Conservation (phyloP, 2,329 filamentous ascomycete genomes). For the Cladosporium velox region DNA sequence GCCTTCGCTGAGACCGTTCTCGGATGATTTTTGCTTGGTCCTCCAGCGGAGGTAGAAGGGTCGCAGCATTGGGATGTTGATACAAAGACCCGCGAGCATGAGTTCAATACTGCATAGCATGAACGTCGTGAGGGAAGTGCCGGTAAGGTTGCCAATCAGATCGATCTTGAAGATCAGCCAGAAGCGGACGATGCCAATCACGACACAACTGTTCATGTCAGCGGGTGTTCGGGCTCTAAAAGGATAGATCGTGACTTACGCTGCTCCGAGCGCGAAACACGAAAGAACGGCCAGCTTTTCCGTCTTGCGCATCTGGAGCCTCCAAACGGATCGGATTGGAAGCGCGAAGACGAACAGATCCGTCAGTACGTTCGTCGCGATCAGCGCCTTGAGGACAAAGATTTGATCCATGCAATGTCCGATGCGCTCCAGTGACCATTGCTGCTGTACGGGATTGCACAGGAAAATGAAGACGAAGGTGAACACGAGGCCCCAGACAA, state of each 20-base stretch:
- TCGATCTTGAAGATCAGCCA: conserved; percentile 17
- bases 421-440: conserved; percentile 11
- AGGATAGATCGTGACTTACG: not conserved
- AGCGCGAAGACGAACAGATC: conserved; percentile 10
- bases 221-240: not conserved
- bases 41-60: conserved; percentile 20
- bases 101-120: conserved; percentile 17
- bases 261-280: conserved; percentile 14
- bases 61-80: conserved; percentile 16
- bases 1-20: not conserved
- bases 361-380: conserved; percentile 15
- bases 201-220: conserved; percentile 7
- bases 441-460: conserved; percentile 16
- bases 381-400: conserved; percentile 4
- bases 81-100: conserved; percentile 13
- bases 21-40: conserved; percentile 1
- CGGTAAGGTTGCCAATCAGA: conserved; percentile 10
- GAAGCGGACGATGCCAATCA: conserved; percentile 19
- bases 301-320: conserved; percentile 18
- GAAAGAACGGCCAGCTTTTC: conserved; percentile 12
- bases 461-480: conserved; percentile 18
- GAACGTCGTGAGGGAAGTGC: conserved; percentile 16
- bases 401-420: conserved; percentile 17
- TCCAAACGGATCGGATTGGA: conserved; percentile 13
- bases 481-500: conserved; percentile 5